Conservation (phyloP, 371 early-diverging fungal species). For the Phascolomyces articulosus region DNA sequence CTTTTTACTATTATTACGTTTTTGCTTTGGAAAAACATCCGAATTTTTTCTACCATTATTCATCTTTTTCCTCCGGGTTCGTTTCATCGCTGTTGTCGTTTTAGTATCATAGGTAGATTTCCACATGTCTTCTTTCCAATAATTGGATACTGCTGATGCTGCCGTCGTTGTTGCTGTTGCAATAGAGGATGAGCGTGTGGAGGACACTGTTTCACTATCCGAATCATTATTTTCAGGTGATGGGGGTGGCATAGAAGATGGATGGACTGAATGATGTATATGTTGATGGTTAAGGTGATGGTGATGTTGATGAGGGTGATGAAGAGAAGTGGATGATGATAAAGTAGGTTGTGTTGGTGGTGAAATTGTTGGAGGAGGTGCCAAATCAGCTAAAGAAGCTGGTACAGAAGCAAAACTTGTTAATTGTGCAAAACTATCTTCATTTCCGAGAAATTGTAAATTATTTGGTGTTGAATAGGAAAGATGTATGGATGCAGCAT, state of each 20-base stretch:
- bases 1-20: background rate
- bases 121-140: slow-evolving; percentile 1
- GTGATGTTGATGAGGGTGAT: background rate
- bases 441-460: slow-evolving; percentile 16
- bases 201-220: slow-evolving; percentile 10
- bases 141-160: no score
- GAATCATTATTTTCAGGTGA: slow-evolving; percentile 1
- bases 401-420: slow-evolving; percentile 12
- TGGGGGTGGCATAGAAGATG: no score
- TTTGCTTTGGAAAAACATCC: slow-evolving; percentile 13
- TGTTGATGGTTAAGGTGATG: background rate
- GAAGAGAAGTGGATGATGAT: background rate
- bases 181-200: background rate
- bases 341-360: background rate
- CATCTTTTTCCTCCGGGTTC: background rate
- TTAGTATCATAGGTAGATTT: background rate
- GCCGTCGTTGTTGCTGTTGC: no score
- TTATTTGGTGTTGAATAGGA: slow-evolving; percentile 24
- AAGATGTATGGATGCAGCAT: slow-evolving; percentile 20
- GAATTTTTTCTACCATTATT: slow-evolving; percentile 11
- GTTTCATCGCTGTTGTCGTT: background rate
- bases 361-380: slow-evolving; percentile 3
- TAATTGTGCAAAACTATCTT: background rate
- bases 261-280: no score
- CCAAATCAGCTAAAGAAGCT: background rate